Base-by-base conservation (phyloP, 2,329 filamentous ascomycete species). In the Aspergillus carbonarius region DNA sequence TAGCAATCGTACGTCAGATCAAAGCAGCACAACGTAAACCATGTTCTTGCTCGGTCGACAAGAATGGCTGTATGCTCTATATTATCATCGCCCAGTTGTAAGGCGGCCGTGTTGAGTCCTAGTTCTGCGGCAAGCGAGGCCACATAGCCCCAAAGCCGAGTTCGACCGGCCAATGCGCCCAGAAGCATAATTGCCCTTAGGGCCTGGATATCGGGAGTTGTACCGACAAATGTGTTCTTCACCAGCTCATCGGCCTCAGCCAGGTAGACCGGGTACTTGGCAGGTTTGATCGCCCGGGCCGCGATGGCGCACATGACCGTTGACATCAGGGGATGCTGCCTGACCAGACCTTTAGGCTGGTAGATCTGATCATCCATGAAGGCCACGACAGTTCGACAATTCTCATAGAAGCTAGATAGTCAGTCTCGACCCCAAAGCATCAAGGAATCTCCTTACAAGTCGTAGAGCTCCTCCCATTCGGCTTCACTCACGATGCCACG, bases 351-450 rank as follows among this genome's bases (percentile, higher is more conserved):
- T 10, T 25, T 35, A 15, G 44, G 17, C 2, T 15, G 17, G 23
- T 56, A 56, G 9, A 56, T 27, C 44, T 56, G 32, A 18, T 50
- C 44, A 25, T 56, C 54, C 44, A 56, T 18, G 25, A 56, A 56
- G 3, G 18, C 54, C 6, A 56, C 25, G 20, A 51, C 35, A 20
- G 34, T 40, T 17, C 46, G 34, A n/a, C 54, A 56, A 15, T 56
- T 49, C 7, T 56, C 46, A n/a, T 42, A 13, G n/a, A 30, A 42
- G 46, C 46, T 52, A n/a, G 4, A 25, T 6, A 23, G n/a, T 30
- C 12, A 39, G 18, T 1, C 9, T 6, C 5, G 15, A 6, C 4
- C 1, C 2, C 10, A 3, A 23, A 4, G 27, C 20, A 3, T 6
- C 6, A 9, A 10, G 15, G 25, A 5, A 12, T 17, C 9, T 10